phyloP scores from a whole-genome alignment of 805 yeast species.

The Wickerhamomyces hampshirensis region DNA sequence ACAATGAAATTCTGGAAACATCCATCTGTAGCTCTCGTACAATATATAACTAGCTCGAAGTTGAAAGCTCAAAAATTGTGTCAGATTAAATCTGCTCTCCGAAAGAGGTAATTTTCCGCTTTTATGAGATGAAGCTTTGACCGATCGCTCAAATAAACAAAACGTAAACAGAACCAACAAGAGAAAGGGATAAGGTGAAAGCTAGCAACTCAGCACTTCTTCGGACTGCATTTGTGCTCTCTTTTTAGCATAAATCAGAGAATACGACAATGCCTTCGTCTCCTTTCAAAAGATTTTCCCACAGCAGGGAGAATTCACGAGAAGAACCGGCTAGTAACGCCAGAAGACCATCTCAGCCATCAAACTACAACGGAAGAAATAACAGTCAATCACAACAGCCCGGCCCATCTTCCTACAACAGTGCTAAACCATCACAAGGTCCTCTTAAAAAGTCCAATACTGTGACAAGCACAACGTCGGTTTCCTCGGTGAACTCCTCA shows the following conservation, averaged over 20 bases:
- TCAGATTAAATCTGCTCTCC: too few relatives aligned
- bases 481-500: constrained; percentile 26
- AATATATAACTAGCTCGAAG: too few relatives aligned
- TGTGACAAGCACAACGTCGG: constrained; percentile 22
- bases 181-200: neutral
- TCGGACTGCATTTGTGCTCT: too few relatives aligned
- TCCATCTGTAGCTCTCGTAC: too few relatives aligned
- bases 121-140: too few relatives aligned
- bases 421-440: constrained; percentile 13
- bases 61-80: too few relatives aligned
- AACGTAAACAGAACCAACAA: neutral
- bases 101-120: neutral
- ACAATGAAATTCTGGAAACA: too few relatives aligned
- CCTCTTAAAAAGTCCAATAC: constrained; percentile 27
- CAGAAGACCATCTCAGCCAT: neutral
- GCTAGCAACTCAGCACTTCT: too few relatives aligned
- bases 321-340: constrained; percentile 17
- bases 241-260: too few relatives aligned
- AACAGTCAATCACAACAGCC: neutral
- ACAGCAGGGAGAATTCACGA: constrained; percentile 28
- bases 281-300: constrained; percentile 31
- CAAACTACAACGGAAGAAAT: constrained; percentile 1
- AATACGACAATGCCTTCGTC: constrained; percentile 27
- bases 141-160: too few relatives aligned
- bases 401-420: constrained; percentile 17